Conservation (phyloP, 768 basidiomycete genomes). For the Postia placenta region DNA sequence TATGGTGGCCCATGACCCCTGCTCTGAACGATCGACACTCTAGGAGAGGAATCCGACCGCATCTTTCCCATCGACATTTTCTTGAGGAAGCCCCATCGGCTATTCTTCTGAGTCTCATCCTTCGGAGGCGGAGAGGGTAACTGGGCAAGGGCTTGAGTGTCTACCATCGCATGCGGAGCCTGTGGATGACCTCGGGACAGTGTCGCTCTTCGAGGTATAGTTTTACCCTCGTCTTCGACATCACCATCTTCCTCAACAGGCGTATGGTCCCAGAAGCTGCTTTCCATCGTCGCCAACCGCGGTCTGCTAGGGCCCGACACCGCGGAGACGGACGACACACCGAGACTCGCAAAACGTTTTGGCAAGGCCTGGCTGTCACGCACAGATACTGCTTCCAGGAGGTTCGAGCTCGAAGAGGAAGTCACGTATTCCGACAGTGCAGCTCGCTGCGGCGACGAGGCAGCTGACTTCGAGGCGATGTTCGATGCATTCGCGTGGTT, state of each 20-base stretch:
- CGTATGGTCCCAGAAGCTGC: conserved; percentile 44
- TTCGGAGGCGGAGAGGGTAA: conserved; percentile 8
- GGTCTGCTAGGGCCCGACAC: conserved; percentile 30
- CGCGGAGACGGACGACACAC: conserved; percentile 37
- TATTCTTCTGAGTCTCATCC: conserved; percentile 51
- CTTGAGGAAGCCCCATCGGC: conserved; percentile 93
- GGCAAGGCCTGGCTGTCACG: conserved; percentile 32
- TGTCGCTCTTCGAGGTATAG: conserved; percentile 7
- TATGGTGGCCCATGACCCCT: conserved; percentile 9
- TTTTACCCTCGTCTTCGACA: conserved; percentile 1
- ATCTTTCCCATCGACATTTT: conserved; percentile 99
- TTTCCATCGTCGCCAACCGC: conserved; percentile 35
- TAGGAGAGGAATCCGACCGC: conserved; percentile 49
- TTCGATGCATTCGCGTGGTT: conserved; percentile 28
- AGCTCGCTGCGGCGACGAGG: conserved; percentile 33
- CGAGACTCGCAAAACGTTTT: conserved; percentile 66
- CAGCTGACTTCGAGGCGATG: conserved; percentile 20
- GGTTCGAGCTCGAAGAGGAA: conserved; percentile 67
- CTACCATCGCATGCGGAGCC: background rate
- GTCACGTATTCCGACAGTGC: conserved; percentile 44
- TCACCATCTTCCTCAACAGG: conserved; percentile 29
- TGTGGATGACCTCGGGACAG: conserved; percentile 2
- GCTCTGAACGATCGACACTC: background rate
- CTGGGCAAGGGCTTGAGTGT: background rate
- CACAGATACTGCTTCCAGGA: conserved; percentile 35